phyloP scores from a whole-genome alignment of 2,329 filamentous ascomycete genomes.

The Arthrobotrys entomopaga region DNA sequence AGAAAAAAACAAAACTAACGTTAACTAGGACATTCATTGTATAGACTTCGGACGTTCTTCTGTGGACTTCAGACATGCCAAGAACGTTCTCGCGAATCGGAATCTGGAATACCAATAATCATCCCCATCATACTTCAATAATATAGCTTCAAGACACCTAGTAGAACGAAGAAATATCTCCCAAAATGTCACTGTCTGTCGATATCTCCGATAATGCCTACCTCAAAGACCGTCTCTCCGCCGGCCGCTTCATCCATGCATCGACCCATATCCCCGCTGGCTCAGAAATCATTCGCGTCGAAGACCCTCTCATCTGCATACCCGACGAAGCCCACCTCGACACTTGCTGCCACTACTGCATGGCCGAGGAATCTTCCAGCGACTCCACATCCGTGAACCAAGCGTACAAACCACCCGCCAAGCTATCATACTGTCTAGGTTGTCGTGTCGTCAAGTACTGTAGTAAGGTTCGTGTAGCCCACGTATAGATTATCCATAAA shows the following conservation, averaged over 20 bases:
- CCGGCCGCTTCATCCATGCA: constrained; percentile 70
- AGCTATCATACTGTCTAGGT: constrained; percentile 68
- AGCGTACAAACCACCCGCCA: constrained; percentile 56
- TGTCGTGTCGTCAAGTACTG: constrained; percentile 72
- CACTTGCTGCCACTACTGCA: constrained; percentile 71
- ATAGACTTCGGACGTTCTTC: neutral
- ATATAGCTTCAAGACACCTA: neutral
- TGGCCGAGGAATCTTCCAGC: constrained; percentile 61
- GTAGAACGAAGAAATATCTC: too few relatives aligned
- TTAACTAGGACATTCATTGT: neutral
- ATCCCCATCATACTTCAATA: neutral
- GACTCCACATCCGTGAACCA: constrained; percentile 8
- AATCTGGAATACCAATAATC: neutral
- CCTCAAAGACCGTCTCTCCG: constrained; percentile 37
- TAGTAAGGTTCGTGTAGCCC: constrained; percentile 65
- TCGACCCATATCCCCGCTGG: constrained; percentile 65
- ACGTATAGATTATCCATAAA: neutral
- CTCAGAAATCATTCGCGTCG: constrained; percentile 65
- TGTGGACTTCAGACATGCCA: too few relatives aligned
- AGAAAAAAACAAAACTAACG: neutral
- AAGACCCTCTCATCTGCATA: constrained; percentile 68
- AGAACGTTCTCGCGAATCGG: too few relatives aligned
- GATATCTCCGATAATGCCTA: constrained; percentile 33
- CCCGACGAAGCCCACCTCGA: constrained; percentile 67
- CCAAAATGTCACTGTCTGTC: constrained; percentile 34